phyloP scores from a whole-genome alignment of 805 yeast genomes.

The Teunomyces gatunensis region DNA sequence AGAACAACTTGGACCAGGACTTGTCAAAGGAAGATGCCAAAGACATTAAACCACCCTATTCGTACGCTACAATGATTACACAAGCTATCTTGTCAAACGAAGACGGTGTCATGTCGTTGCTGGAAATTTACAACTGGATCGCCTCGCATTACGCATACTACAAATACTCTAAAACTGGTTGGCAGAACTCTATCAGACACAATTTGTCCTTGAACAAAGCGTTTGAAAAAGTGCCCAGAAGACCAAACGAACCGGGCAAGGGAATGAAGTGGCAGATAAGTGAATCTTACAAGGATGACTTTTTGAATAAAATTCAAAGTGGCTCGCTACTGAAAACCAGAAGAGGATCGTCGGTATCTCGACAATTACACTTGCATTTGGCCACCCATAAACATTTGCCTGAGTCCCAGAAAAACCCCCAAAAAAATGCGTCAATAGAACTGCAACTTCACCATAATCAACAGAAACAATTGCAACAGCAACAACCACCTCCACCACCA shows the following conservation, averaged over 20 bases:
- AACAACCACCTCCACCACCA: conserved; percentile 7
- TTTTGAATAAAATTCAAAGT: conserved; percentile 71
- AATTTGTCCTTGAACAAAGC: conserved; percentile 93
- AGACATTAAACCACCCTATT: conserved; percentile 93
- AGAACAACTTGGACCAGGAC: conserved; percentile 53
- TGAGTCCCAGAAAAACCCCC: conserved; percentile 35
- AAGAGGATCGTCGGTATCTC: conserved; percentile 77
- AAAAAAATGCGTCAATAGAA: conserved; percentile 17
- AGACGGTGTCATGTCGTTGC: conserved; percentile 83
- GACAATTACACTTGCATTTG: conserved; percentile 75
- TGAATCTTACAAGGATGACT: conserved; percentile 79
- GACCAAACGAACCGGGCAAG: conserved; percentile 95
- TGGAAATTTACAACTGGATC: conserved; percentile 93
- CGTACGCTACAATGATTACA: conserved; percentile 97
- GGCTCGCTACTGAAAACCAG: conserved; percentile 73
- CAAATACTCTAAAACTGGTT: conserved; percentile 88
- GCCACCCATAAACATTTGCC: conserved; percentile 56
- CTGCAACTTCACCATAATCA: conserved; percentile 17
- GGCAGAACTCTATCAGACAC: conserved; percentile 98
- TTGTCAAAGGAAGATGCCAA: conserved; percentile 86
- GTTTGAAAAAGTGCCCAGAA: conserved; percentile 93
- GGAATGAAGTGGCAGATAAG: conserved; percentile 99
- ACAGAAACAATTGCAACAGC: conserved; percentile 14
- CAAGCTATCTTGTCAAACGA: conserved; percentile 89
- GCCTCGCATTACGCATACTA: conserved; percentile 85